Evolutionary conservation across 352 stramenopile species (phyloP).

Genomic region (Peronosclerospora sorghi): DNA sequence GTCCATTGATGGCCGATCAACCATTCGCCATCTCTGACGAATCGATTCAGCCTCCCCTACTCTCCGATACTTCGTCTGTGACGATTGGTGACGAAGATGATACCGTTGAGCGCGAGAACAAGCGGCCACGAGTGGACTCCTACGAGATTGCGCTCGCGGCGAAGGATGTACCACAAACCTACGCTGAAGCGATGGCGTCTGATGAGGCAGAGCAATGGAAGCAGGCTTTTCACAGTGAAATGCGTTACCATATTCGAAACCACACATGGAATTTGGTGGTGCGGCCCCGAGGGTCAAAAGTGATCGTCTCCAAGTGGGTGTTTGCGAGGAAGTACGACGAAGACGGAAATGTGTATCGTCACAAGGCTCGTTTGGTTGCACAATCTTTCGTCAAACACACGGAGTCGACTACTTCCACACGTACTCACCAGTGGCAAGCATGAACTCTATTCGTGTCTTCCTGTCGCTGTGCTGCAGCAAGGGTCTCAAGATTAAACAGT

Average conservation of each 20-base stretch:
- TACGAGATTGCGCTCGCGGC: not conserved
- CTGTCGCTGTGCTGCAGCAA: not conserved
- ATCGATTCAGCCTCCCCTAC: no score
- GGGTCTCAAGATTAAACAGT: not conserved
- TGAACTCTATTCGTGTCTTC: not conserved
- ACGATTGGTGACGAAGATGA: no score
- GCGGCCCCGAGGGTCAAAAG: not conserved
- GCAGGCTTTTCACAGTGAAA: constrained; percentile 9
- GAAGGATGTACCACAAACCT: not conserved
- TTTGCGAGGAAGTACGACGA: not conserved
- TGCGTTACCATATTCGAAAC: not conserved
- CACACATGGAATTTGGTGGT: not conserved
- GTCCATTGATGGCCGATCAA: no score
- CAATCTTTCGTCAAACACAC: constrained; percentile 5
- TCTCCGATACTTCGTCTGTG: no score
- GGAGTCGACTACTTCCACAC: not conserved
- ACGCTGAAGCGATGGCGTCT: not conserved
- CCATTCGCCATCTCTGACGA: no score
- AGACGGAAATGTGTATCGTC: not conserved
- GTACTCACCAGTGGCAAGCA: not conserved
- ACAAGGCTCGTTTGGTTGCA: not conserved
- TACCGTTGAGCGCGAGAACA: no score
- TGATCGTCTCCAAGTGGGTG: not conserved
- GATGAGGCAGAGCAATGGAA: constrained; percentile 7
- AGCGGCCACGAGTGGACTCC: not conserved